These are phyloP conservation scores for Sphaerulina populicola DNA, from an alignment of 2,329 filamentous ascomycete genomes.

Conservation along the genomic window DNA sequence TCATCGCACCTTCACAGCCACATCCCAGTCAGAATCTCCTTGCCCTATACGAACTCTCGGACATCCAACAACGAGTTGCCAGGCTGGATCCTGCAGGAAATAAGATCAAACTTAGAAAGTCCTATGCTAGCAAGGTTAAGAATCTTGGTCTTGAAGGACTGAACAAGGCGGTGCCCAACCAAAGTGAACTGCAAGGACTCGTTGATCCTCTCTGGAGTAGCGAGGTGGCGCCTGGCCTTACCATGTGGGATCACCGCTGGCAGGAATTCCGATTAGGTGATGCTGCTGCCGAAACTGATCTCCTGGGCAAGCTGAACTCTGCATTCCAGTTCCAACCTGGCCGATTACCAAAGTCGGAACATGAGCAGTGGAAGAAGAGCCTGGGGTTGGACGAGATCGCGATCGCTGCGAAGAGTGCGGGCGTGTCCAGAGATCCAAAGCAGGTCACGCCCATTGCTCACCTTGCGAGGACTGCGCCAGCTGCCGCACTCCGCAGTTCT, in stretches of 20 bases:
- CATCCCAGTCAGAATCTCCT: constrained; percentile 53
- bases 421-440: constrained; percentile 7
- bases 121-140: constrained; percentile 48
- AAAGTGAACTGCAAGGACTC: constrained; percentile 32
- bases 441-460: constrained; percentile 20
- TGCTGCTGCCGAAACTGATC: constrained; percentile 24
- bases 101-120: constrained; percentile 55
- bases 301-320: constrained; percentile 34
- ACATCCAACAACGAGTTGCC: constrained; percentile 51
- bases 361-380: constrained; percentile 37
- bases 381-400: constrained; percentile 39
- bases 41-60: constrained; percentile 49
- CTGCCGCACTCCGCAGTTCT: constrained; percentile 21
- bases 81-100: constrained; percentile 56
- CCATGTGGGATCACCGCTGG: constrained; percentile 32
- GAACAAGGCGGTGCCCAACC: constrained; percentile 40
- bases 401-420: constrained; percentile 25
- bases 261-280: constrained; percentile 35
- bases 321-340: constrained; percentile 40
- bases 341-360: constrained; percentile 36
- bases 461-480: constrained; percentile 24
- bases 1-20: constrained; percentile 43
- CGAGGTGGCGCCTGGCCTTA: constrained; percentile 11
- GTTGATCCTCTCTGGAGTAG: constrained; percentile 29
- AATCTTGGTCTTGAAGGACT: constrained; percentile 42